These are phyloP conservation scores for Alternaria arborescens DNA, from an alignment of 2,329 filamentous ascomycete species.

Conservation along the genomic window DNA sequence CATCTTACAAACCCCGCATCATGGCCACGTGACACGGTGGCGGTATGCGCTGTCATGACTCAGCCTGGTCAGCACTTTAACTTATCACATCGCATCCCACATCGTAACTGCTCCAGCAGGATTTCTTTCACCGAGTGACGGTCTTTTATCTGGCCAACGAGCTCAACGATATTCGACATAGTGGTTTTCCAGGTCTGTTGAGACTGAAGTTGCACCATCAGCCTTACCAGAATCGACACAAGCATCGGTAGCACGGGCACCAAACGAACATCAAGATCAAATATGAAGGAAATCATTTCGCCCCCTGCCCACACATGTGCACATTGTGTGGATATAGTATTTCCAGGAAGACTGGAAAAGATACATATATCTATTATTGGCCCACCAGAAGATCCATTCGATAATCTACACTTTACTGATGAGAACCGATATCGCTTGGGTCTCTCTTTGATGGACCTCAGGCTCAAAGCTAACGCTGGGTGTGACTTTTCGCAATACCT, in stretches of 20 bases:
- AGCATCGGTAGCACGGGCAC: rapidly evolving
- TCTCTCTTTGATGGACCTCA: neutral
- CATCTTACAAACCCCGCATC: too few relatives aligned
- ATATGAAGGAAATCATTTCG: neutral
- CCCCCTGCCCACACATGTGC: neutral
- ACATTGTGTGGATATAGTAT: neutral
- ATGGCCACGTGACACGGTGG: too few relatives aligned
- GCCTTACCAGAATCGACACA: neutral
- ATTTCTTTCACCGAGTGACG: too few relatives aligned
- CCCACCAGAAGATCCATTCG: neutral
- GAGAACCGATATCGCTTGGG: rapidly evolving
- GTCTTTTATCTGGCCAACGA: too few relatives aligned
- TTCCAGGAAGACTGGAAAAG: neutral
- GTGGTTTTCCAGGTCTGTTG: too few relatives aligned
- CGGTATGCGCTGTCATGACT: too few relatives aligned
- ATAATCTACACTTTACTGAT: rapidly evolving
- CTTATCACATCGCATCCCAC: too few relatives aligned
- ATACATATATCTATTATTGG: rapidly evolving
- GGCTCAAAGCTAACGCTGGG: rapidly evolving
- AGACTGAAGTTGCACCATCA: too few relatives aligned
- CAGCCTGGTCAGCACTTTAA: too few relatives aligned
- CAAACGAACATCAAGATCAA: neutral
- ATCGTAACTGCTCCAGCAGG: too few relatives aligned
- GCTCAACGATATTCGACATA: too few relatives aligned
- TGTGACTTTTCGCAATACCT: neutral